Evolutionary conservation across 176 grass and related monocot genomes (phyloP).

Genomic region (Otatea glauca): DNA sequence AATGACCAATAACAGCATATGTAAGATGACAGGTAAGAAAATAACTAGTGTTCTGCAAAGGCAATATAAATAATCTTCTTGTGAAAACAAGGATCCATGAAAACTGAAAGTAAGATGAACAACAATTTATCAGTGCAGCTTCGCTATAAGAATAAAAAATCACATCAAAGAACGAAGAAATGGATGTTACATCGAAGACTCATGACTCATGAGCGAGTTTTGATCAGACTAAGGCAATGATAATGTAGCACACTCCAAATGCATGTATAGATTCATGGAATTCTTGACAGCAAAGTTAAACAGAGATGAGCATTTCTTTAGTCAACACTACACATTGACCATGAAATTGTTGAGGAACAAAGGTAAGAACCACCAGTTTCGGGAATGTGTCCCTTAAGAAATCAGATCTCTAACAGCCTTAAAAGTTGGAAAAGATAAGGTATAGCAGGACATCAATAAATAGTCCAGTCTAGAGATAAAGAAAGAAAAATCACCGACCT

Average conservation of each 20-base stretch:
- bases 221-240: not conserved
- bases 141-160: not conserved
- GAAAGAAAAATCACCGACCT: conserved; percentile 48
- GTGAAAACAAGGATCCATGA: not conserved
- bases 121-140: not conserved
- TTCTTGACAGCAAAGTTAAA: conserved; percentile 25
- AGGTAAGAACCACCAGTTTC: conserved; percentile 32
- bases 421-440: conserved; percentile 17
- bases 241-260: not conserved
- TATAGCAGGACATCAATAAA: conserved; percentile 29
- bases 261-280: not conserved
- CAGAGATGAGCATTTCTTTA: not conserved
- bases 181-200: not conserved
- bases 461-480: not conserved
- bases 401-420: conserved; percentile 16
- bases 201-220: not conserved
- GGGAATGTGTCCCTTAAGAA: not conserved
- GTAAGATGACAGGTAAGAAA: conserved; percentile 1
- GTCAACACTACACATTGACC: conserved; percentile 9
- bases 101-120: not conserved
- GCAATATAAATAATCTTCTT: conserved; percentile 15
- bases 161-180: conserved; percentile 11
- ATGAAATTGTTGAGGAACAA: conserved; percentile 16
- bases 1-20: conserved; percentile 8
- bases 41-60: not conserved